Evolutionary conservation across 768 basidiomycete genomes (phyloP), one percentile per base, ranked within the genome.

Genomic region (Lyophyllum atratum): DNA sequence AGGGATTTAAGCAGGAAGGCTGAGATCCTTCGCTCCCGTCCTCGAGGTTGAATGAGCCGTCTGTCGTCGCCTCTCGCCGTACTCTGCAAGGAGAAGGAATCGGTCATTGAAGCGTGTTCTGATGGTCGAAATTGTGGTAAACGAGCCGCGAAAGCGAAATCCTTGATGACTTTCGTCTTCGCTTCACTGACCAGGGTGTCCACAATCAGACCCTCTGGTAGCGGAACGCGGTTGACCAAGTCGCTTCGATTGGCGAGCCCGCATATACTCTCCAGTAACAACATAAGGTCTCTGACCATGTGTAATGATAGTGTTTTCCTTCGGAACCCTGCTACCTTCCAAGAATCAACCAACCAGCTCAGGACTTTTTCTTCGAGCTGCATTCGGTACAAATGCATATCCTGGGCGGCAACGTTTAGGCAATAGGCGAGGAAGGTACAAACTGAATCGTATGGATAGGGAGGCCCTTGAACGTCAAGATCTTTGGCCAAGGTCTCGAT

Each of bases 381-480:
- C 81, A 94, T 83, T 15, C 89, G 84, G 71, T 92, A 92, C 15
- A 98, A 72, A 19, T 89, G 82, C 55, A 90, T 87, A 66, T 98
- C 94, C 66, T 89, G 86, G 56, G 83, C 85, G 0, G 93, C 87
- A 22, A 93, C 76, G 17, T 76, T 79, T 46, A 98, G 75, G 54
- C 85, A 88, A 25, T 82, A 75, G 5, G 82, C 74, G 45, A 98
- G 77, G 67, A 98, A 93, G 55, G 78, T 76, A 76, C 95, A 97
- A 37, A 96, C 93, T 1, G 95, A 86, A 66, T 99, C 97, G 64
- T 82, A 90, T 0, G 95, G 93, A 64, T 84, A 87, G 14, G 85
- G 75, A 2, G 95, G 95, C 0, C 95, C 95, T 72, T 98, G 96
- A 15, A 97, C 82, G 60, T 93, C 89, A 56, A 99, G 76, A 59